A percentile compares a stretch with the other conserved stretches of the same genome.
These are phyloP conservation scores for Phytophthora cryptogea DNA, from an alignment of 352 stramenopile species.

Conservation along the genomic window DNA sequence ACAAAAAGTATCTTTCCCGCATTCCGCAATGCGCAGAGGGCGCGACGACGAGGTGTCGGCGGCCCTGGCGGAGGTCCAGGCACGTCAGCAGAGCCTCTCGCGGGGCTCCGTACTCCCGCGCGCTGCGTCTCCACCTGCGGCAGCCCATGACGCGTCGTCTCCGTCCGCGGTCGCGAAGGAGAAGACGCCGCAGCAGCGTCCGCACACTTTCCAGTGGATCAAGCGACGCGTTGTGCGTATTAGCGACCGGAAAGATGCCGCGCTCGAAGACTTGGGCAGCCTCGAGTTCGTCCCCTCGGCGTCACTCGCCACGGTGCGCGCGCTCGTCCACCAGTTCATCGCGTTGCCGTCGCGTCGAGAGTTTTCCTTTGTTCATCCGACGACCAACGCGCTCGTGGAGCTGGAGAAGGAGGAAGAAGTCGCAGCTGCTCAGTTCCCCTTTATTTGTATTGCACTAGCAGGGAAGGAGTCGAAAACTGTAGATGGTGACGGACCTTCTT, in stretches of 20 bases:
- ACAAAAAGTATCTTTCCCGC: slow-evolving; percentile 8
- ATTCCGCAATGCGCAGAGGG: slow-evolving; percentile 13
- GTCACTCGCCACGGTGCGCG: slow-evolving; percentile 13
- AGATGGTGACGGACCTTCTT: no score
- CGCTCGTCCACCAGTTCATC: slow-evolving; percentile 22
- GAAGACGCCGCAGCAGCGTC: background rate
- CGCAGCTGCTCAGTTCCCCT: background rate
- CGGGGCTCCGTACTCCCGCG: slow-evolving; percentile 13
- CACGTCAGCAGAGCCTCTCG: slow-evolving; percentile 20
- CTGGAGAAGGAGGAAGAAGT: slow-evolving; percentile 8
- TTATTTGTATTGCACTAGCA: slow-evolving; percentile 19
- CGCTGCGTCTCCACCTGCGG: background rate
- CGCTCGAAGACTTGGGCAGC: slow-evolving; percentile 17
- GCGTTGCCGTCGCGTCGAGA: slow-evolving; percentile 12
- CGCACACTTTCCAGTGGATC: slow-evolving; percentile 14
- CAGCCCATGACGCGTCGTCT: background rate
- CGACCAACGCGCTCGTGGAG: slow-evolving; percentile 12
- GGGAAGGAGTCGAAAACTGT: background rate
- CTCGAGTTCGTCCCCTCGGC: slow-evolving; percentile 21
- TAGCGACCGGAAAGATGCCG: slow-evolving; percentile 1
- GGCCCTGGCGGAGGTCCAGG: slow-evolving; percentile 24
- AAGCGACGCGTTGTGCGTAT: slow-evolving; percentile 19
- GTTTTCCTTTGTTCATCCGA: slow-evolving; percentile 26
- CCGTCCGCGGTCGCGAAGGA: background rate
- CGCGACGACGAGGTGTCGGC: slow-evolving; percentile 16